phyloP scores from a whole-genome alignment of 2,329 filamentous ascomycete genomes.

The Ophiostoma fasciatum region DNA sequence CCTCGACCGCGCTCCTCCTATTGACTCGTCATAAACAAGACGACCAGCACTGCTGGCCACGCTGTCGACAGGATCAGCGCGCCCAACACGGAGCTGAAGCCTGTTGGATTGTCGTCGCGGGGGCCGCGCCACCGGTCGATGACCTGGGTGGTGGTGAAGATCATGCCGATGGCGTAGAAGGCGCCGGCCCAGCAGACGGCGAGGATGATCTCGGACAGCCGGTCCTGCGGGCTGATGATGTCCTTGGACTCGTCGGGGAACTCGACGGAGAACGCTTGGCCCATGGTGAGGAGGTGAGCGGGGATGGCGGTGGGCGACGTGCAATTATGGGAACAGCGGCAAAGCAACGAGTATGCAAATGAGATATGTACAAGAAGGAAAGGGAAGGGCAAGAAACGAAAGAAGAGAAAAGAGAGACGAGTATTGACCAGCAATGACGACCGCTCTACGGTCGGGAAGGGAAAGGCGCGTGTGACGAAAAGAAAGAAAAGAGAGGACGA shows the following conservation, averaged over 20 bases:
- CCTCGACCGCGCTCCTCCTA: background rate
- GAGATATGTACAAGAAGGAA: constrained; percentile 4
- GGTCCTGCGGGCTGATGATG: constrained; percentile 11
- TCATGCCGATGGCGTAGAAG: constrained; percentile 14
- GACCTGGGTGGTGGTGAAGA: constrained; percentile 13
- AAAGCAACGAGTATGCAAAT: no score
- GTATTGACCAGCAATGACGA: background rate
- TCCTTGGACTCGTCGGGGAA: constrained; percentile 11
- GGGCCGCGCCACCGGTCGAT: constrained; percentile 17
- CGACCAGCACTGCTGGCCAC: constrained; percentile 13
- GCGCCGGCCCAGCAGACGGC: constrained; percentile 12
- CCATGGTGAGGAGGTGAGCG: constrained; percentile 5
- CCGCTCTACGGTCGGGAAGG: no score
- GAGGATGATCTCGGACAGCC: constrained; percentile 9
- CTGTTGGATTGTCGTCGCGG: constrained; percentile 12
- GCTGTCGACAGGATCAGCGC: constrained; percentile 11
- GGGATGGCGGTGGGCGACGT: no score
- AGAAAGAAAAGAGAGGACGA: background rate
- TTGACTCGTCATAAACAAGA: constrained; percentile 7
- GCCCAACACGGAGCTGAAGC: constrained; percentile 10
- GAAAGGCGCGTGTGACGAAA: no score
- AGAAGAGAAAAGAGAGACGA: background rate
- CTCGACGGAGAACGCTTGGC: constrained; percentile 5
- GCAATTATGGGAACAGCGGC: no score
- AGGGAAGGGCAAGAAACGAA: background rate